Evolutionary conservation across 2,329 filamentous ascomycete species (phyloP), one percentile per base, ranked within the genome.

Genomic region (Pochonia chlamydosporia): DNA sequence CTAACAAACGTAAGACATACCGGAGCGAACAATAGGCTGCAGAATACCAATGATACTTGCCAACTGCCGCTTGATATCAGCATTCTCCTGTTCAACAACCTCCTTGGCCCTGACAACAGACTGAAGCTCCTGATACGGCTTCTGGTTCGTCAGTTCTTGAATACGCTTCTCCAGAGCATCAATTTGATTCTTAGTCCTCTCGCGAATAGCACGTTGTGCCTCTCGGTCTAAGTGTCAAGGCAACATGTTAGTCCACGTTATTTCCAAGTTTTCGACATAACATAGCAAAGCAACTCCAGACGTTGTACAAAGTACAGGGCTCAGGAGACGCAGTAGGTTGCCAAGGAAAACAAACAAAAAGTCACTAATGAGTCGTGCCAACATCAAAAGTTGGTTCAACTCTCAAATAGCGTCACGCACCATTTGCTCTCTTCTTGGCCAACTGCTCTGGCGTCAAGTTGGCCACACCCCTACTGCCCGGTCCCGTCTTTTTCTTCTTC

Each of bases 111-210:
- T 75, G 47, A 92, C 66, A 9, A 82, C 87, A 24, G 80, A 74
- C 65, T 95, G 88, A 18, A 95, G 77, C 61, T 96, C 89, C 61
- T 88, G 84, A 57, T 90, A 91, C 0, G 89, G 88, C 64, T 91
- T 83, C 67, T 89, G 85, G 48, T 78, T 84, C 48, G 87, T 87
- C 55, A 95, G 75, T 52, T 92, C 86, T 47, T 78, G 74, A 51
- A 95, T 90, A 52, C 80, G 76, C 50, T 74, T 75, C 64, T 93
- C 86, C 49, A 93, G 72, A 6, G 68, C 71, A 61, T 92, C 87
- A 56, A 93, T 93, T 64, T 87, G 85, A 49, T 82, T 79, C 68
- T 85, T 89, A 24, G 88, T 93, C 47, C 89, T 81, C 69, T 92
- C 87, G 36, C 89, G 78, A 50, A 95, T 93, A 33, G 87, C 88